Evolutionary conservation across 1,284 basidiomycete genomes (phyloP), one percentile per base, ranked within the genome.

Genomic region (Leccinum pseudoinsigne): DNA sequence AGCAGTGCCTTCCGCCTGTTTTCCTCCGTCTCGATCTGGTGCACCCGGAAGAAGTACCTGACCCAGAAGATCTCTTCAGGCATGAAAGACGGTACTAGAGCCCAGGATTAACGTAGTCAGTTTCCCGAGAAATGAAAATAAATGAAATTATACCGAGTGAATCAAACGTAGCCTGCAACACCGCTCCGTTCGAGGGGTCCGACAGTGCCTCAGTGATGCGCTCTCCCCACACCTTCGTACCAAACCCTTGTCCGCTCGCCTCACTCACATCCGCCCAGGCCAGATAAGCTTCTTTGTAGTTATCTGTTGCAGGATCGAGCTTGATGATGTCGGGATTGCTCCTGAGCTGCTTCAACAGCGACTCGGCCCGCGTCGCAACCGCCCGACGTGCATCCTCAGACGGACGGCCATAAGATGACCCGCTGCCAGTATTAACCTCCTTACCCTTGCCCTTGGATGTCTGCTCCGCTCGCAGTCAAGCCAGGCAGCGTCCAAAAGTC

Each of bases 41-140:
- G 81, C 40, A 89, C 86, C 42, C 95, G 86, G 86, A 96, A 98
- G 78, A 96, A 94, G 77, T 95, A 97, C 14, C 95, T 83, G 57
- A 86, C 85, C 95, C 95, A 97, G 78, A 97, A 98, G 47, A 82
- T 82, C 55, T 89, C 84, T 60, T 86, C 82, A 2, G 84, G 80
- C 68, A 97, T 78, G 61, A 81, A 80, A 21, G 84, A 82, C 3
- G 93, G 93, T 1, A 95, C 94, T 95, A 68, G 7, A 23, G 18
- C 50, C 4, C 42, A n/a, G 23, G 12, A 14, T 12, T n/a, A 62
- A 61, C 66, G 50, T 55, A 55, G 55, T 60, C 10, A 26, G 59
- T 47, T 31, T 28, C n/a, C 64, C 16, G 40, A 40, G 14, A 16
- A 40, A 40, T 56, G 47, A 28, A 63, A 58, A 54, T 38, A 34